Conservation (phyloP, 1,139 yeast species). For the Suhomyces bokatorum region DNA sequence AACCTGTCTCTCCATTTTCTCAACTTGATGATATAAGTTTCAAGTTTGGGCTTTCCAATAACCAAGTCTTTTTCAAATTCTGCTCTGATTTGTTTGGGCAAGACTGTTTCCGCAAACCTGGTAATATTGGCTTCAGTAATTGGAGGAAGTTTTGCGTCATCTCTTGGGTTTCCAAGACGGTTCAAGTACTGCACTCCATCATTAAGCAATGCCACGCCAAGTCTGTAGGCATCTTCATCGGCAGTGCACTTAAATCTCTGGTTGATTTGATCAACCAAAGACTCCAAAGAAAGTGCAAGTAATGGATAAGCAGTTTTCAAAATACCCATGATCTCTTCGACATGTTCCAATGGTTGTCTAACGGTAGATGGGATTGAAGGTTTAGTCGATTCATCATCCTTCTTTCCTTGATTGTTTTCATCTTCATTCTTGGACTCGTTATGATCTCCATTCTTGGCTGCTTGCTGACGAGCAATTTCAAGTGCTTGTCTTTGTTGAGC, state of each 20-base stretch:
- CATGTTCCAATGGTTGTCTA: conserved; percentile 90
- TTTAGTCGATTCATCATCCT: conserved; percentile 11
- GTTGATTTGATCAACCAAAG: conserved; percentile 91
- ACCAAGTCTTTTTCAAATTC: conserved; percentile 94
- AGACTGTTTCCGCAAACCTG: conserved; percentile 88
- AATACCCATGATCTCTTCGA: conserved; percentile 93
- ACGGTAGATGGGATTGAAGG: conserved; percentile 18
- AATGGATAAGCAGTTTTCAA: conserved; percentile 95
- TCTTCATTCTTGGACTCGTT: conserved; percentile 6
- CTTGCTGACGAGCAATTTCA: conserved; percentile 53
- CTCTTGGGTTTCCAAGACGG: conserved; percentile 81
- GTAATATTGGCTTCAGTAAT: conserved; percentile 89
- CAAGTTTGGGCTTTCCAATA: conserved; percentile 82
- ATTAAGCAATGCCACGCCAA: conserved; percentile 86
- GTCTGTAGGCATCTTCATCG: conserved; percentile 94
- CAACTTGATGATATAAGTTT: conserved; percentile 77
- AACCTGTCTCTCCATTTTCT: conserved; percentile 91
- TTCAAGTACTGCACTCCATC: conserved; percentile 91
- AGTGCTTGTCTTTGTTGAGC: conserved; percentile 80
- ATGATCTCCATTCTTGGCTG: conserved; percentile 5
- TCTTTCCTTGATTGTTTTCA: conserved; percentile 7
- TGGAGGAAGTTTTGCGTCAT: conserved; percentile 85
- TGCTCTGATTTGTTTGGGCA: conserved; percentile 86
- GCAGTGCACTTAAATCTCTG: conserved; percentile 93
- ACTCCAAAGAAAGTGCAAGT: conserved; percentile 87